Base-by-base conservation (phyloP, 306 rosid species). In the cucumber (Cucumis sativus) region DNA sequence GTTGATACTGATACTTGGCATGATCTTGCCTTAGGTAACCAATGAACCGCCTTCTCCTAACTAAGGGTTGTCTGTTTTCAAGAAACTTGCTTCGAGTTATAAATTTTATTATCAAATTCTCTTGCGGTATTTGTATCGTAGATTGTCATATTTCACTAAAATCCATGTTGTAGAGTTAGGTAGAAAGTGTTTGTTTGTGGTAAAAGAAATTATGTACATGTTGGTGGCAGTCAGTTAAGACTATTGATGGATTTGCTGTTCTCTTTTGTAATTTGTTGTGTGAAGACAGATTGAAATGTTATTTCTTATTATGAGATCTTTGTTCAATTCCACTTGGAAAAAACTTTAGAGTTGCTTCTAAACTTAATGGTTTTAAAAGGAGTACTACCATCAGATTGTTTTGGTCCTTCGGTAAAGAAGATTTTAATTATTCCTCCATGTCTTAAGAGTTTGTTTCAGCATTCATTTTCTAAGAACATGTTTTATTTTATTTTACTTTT, bases 1-100 rank as follows among this genome's bases (percentile, higher is more conserved):
- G 86, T 72, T 84, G 80, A 72, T 25, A 83, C 79, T 55, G 90
- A 87, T 65, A 45, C 56, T 5, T 87, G 90, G 90, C 86, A 87
- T 77, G 90, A 87, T 80, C 86, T 87, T 82, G 87, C 87, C 20
- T 63, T 82, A 40, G 84, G 82, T 60, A 60, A 78, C 64, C 82
- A 66, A 63, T 86, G 81, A 74, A 30, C 62, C 77, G 20, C 62
- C 77, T 58, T 23, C 55, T 37, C 55, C 30, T 67, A 21, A n/a
- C 14, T 20, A 20, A 40, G 33, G 17, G 9, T 40, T 5, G 55
- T 41, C 28, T 20, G 54, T 67, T 67, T 39, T 4, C 74, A 40
- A 67, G 74, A 18, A 10, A 67, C 20, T 67, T 40, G 33, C 45
- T 37, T 64, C 47, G 17, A 37, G 17, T 64, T 64, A 39, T 12